phyloP scores from a whole-genome alignment of 495 filamentous ascomycete species.

The Schizothecium vesticola region DNA sequence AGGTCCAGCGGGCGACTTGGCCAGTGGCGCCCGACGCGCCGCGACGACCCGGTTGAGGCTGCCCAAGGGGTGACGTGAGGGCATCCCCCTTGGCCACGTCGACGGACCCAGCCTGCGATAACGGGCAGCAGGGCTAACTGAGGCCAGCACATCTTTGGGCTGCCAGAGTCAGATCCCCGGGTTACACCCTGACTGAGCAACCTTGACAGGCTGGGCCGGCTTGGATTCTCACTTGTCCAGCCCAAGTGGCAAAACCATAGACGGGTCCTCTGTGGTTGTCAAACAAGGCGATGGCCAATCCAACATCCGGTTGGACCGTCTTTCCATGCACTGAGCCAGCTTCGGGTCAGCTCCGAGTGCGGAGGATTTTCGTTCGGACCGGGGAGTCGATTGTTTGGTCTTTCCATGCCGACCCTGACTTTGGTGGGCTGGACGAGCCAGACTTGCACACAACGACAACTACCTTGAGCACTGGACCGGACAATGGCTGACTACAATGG shows the following conservation, averaged over 20 bases:
- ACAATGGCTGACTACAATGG: not conserved
- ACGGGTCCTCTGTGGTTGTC: not conserved
- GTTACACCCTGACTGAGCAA: not conserved
- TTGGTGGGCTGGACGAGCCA: too few species aligned
- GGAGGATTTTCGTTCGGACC: not conserved
- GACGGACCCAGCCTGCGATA: not conserved
- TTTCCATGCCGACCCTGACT: not conserved
- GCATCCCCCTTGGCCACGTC: not conserved
- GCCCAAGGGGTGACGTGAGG: not conserved
- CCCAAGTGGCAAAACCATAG: not conserved
- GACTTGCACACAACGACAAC: too few species aligned
- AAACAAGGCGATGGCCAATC: not conserved
- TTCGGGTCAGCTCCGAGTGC: not conserved
- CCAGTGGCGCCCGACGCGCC: not conserved
- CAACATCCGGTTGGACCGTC: not conserved
- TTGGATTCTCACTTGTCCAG: not conserved
- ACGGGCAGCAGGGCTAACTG: not conserved
- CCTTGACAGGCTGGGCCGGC: not conserved
- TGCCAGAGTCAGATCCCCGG: not conserved
- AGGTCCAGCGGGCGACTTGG: not conserved
- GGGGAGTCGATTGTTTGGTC: not conserved
- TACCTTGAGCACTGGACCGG: not conserved
- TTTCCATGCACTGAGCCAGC: not conserved
- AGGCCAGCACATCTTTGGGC: not conserved
- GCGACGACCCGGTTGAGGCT: not conserved